Evolutionary conservation across 805 yeast genomes (phyloP).

Genomic region (Cyberlindnera galapagoensis): DNA sequence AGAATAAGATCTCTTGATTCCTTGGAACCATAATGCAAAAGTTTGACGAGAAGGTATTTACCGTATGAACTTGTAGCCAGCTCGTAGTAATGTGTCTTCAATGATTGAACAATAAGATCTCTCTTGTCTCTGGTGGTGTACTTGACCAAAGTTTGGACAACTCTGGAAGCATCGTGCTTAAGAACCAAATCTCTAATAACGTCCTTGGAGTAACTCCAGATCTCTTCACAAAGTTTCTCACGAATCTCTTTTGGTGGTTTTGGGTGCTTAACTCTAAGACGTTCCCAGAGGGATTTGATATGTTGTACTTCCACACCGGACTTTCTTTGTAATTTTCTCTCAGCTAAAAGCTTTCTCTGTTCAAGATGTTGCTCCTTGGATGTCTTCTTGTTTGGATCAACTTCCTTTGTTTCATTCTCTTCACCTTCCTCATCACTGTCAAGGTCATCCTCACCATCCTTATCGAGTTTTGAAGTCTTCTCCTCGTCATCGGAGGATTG

Average conservation of each 20-base stretch:
- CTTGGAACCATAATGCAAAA: constrained; percentile 87
- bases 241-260: constrained; percentile 72
- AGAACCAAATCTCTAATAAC: constrained; percentile 77
- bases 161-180: constrained; percentile 95
- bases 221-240: constrained; percentile 71
- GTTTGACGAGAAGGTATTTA: constrained; percentile 80
- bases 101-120: constrained; percentile 54
- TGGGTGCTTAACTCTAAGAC: constrained; percentile 77
- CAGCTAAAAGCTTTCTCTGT: constrained; percentile 69
- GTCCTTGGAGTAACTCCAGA: constrained; percentile 77
- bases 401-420: constrained; percentile 22
- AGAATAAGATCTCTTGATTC: constrained; percentile 69
- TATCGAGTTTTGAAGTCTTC: constrained; percentile 14
- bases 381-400: constrained; percentile 33
- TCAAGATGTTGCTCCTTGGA: constrained; percentile 73
- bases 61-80: constrained; percentile 93
- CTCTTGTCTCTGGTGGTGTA: constrained; percentile 78
- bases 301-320: constrained; percentile 82
- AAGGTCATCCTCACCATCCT: constrained; percentile 15
- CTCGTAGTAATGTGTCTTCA: constrained; percentile 71
- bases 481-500: constrained; percentile 26
- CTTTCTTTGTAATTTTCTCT: constrained; percentile 81
- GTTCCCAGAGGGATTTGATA: constrained; percentile 88
- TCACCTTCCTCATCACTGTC: constrained; percentile 12
- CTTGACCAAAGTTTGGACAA: constrained; percentile 88